Percentiles rank a stretch among this genome's conserved stretches.
phyloP scores from a whole-genome alignment of 2,329 filamentous ascomycete species.

The Colletotrichum sp. region DNA sequence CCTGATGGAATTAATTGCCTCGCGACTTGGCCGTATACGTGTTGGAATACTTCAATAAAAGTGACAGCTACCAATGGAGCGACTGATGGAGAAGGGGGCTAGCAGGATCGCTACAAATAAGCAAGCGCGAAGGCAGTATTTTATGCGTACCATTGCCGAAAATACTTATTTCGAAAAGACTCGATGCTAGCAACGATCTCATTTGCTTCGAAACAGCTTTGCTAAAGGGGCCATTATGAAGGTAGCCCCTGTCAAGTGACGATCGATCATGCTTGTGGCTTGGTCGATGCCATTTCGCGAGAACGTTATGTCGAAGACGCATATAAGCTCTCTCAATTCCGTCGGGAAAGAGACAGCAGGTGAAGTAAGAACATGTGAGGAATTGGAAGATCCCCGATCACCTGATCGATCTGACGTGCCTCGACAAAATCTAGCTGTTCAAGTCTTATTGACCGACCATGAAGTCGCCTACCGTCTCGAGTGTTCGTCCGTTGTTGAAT shows the following conservation, averaged over 20 bases:
- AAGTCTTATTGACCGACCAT: rapidly evolving
- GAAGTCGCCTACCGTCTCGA: not conserved
- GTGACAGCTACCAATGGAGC: too few relatives aligned
- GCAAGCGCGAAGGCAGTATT: too few relatives aligned
- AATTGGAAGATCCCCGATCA: not conserved
- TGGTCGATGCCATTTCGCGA: not conserved
- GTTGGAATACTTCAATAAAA: too few relatives aligned
- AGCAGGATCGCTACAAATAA: too few relatives aligned
- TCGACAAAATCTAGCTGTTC: not conserved
- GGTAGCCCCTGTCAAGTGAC: not conserved
- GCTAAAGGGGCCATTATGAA: not conserved
- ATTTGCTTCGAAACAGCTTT: not conserved
- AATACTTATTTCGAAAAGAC: not conserved
- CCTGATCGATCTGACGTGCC: not conserved
- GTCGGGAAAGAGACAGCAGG: not conserved
- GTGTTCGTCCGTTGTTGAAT: not conserved
- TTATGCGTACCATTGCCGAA: too few relatives aligned
- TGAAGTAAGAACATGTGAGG: too few relatives aligned
- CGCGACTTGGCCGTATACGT: too few relatives aligned
- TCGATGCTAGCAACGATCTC: rapidly evolving
- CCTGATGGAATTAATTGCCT: too few relatives aligned
- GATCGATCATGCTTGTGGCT: not conserved
- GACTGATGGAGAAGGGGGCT: too few relatives aligned
- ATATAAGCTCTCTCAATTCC: too few relatives aligned
- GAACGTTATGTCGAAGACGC: not conserved